Evolutionary conservation across 2,329 filamentous ascomycete species (phyloP).

Genomic region (Bipolaris sorokiniana): DNA sequence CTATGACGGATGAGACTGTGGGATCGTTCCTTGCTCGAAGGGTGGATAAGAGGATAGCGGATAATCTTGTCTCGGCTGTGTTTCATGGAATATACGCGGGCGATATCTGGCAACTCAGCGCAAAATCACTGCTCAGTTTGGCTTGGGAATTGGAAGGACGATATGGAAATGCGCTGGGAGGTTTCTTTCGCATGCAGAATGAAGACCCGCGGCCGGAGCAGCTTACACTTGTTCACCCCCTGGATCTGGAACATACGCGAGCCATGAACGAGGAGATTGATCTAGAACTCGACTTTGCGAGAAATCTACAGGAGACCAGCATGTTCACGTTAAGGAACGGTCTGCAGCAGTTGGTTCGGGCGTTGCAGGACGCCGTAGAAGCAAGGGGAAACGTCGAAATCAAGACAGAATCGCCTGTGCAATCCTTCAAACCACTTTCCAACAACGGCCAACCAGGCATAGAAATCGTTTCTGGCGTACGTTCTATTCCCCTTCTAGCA

Average conservation of each 20-base stretch:
- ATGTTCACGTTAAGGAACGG: conserved; percentile 56
- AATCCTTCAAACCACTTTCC: conserved; percentile 22
- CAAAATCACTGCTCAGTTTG: conserved; percentile 65
- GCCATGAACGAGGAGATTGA: conserved; percentile 46
- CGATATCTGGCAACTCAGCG: conserved; percentile 80
- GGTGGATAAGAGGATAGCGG: conserved; percentile 61
- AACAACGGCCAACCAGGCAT: conserved; percentile 24
- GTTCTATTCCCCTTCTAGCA: conserved; percentile 1
- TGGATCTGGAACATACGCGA: conserved; percentile 24
- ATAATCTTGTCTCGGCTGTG: conserved; percentile 76
- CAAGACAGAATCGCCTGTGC: conserved; percentile 42
- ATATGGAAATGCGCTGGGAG: conserved; percentile 42
- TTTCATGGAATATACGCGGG: conserved; percentile 93
- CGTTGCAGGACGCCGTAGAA: conserved; percentile 46
- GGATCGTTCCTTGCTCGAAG: conserved; percentile 67
- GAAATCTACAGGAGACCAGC: conserved; percentile 41
- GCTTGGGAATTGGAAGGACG: conserved; percentile 57
- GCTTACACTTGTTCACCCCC: conserved; percentile 26
- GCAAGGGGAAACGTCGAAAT: conserved; percentile 50
- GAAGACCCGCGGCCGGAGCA: conserved; percentile 12
- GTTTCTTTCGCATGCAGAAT: conserved; percentile 27
- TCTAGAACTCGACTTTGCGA: conserved; percentile 42
- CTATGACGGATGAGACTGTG: conserved; percentile 71
- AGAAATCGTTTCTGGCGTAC: conserved; percentile 35
- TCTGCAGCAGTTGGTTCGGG: conserved; percentile 48